Evolutionary conservation across 257 asterid species (phyloP).

Genomic region (Lycium barbarum): DNA sequence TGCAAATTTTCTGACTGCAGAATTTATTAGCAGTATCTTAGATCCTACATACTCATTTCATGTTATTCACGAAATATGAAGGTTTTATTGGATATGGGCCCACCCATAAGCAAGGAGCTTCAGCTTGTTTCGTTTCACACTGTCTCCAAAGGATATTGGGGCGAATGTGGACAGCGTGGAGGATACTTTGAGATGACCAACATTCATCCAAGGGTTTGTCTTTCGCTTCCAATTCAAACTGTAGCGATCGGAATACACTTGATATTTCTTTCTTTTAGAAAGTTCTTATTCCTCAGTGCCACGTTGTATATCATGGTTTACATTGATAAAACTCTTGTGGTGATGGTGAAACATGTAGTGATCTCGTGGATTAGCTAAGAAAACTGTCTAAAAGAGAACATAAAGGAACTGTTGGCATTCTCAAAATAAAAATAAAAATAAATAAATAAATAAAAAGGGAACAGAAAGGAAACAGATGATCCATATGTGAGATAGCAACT

Average conservation of each 20-base stretch:
- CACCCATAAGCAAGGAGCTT: conserved; percentile 78
- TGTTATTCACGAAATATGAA: conserved; percentile 37
- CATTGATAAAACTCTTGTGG: background rate
- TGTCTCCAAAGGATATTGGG: conserved; percentile 93
- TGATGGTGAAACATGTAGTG: background rate
- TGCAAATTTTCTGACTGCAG: background rate
- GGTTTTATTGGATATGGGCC: conserved; percentile 94
- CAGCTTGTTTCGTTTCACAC: conserved; percentile 97
- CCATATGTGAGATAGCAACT: background rate
- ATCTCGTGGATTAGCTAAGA: background rate
- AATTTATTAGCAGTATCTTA: conserved; percentile 10
- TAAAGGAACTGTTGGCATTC: too few relatives aligned
- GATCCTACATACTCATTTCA: conserved; percentile 23
- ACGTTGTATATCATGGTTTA: background rate
- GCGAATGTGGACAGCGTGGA: conserved; percentile 99
- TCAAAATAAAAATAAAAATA: too few relatives aligned
- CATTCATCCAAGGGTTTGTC: conserved; percentile 79
- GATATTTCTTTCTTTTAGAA: conserved; percentile 13
- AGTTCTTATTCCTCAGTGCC: background rate
- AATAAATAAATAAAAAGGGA: background rate
- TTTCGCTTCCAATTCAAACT: conserved; percentile 2
- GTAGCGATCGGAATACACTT: background rate
- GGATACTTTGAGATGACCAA: conserved; percentile 99
- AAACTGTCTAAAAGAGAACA: too few relatives aligned
- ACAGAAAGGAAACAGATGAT: background rate